Evolutionary conservation across 2,329 filamentous ascomycete species (phyloP).

Genomic region (Plectosphaerella sp.): DNA sequence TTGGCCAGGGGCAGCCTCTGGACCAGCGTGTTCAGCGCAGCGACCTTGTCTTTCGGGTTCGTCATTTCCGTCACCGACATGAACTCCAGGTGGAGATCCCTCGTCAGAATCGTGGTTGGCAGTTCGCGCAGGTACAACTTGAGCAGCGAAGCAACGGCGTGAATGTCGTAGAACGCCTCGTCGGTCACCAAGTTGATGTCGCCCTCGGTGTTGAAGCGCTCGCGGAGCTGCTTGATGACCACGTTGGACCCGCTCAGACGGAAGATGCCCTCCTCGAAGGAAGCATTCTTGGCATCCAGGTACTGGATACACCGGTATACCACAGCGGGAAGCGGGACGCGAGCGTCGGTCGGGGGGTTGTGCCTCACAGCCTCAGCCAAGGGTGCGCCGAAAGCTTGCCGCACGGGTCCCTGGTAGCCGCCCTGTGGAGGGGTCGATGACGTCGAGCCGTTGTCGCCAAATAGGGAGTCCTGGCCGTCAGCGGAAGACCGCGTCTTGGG

Average conservation of each 20-base stretch:
- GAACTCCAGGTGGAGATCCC: conserved; percentile 87
- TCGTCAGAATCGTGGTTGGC: conserved; percentile 84
- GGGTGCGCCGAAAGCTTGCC: conserved; percentile 79
- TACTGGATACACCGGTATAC: conserved; percentile 96
- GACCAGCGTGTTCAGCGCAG: conserved; percentile 71
- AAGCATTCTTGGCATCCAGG: conserved; percentile 74
- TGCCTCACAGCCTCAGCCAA: conserved; percentile 82
- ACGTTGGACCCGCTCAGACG: conserved; percentile 94
- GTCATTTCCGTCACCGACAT: conserved; percentile 76
- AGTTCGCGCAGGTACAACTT: conserved; percentile 93
- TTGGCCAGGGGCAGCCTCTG: conserved; percentile 78
- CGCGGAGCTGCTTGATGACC: conserved; percentile 83
- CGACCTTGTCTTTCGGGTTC: conserved; percentile 71
- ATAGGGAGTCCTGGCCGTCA: conserved; percentile 53
- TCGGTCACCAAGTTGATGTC: conserved; percentile 84
- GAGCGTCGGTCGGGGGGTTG: conserved; percentile 68
- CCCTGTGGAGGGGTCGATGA: conserved; percentile 37
- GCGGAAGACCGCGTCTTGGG: conserved; percentile 54
- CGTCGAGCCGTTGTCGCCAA: conserved; percentile 42
- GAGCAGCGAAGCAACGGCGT: conserved; percentile 88
- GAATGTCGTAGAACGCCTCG: conserved; percentile 87
- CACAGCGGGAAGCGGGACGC: conserved; percentile 79
- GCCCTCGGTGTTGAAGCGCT: conserved; percentile 89
- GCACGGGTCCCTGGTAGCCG: conserved; percentile 48
- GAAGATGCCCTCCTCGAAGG: conserved; percentile 91